phyloP scores from a whole-genome alignment of 805 yeast genomes.

The Naumovozyma castellii region DNA sequence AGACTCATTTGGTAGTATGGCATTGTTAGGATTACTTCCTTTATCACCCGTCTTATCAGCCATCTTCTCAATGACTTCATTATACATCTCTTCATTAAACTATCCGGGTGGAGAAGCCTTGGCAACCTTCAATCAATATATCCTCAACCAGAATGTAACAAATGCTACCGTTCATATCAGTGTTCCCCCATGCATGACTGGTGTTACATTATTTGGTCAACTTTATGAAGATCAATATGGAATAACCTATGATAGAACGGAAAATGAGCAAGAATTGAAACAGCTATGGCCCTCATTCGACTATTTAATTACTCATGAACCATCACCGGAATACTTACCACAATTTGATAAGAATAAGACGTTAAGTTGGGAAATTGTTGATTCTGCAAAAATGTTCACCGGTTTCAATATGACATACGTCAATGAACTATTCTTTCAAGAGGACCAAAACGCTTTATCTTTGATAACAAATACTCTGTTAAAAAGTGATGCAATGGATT shows the following conservation, averaged over 20 bases:
- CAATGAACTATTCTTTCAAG: conserved; percentile 9
- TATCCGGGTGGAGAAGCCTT: conserved; percentile 88
- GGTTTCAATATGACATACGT: conserved; percentile 31
- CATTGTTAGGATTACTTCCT: conserved; percentile 27
- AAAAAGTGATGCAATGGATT: conserved; percentile 3
- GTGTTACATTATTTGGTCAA: conserved; percentile 69
- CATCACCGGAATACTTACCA: conserved; percentile 9
- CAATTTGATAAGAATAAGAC: conserved; percentile 18
- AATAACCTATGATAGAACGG: conserved; percentile 67
- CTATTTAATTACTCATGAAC: conserved; percentile 36
- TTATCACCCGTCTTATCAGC: conserved; percentile 31
- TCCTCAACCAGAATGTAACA: conserved; percentile 23
- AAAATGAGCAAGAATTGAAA: conserved; percentile 34
- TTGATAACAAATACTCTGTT: conserved; percentile 6
- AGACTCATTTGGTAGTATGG: conserved; percentile 13
- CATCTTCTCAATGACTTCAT: conserved; percentile 40
- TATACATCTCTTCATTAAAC: conserved; percentile 58
- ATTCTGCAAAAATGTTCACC: conserved; percentile 32
- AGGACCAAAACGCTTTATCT: conserved; percentile 12
- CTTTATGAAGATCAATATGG: conserved; percentile 31
- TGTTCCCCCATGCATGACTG: conserved; percentile 78
- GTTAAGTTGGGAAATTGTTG: conserved; percentile 37
- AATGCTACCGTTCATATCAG: conserved; percentile 55
- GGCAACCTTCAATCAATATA: conserved; percentile 37
- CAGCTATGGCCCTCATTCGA: conserved; percentile 41